Evolutionary conservation across 108 stramenopile genomes (phyloP).

Genomic region (Schizochytrium sp.): DNA sequence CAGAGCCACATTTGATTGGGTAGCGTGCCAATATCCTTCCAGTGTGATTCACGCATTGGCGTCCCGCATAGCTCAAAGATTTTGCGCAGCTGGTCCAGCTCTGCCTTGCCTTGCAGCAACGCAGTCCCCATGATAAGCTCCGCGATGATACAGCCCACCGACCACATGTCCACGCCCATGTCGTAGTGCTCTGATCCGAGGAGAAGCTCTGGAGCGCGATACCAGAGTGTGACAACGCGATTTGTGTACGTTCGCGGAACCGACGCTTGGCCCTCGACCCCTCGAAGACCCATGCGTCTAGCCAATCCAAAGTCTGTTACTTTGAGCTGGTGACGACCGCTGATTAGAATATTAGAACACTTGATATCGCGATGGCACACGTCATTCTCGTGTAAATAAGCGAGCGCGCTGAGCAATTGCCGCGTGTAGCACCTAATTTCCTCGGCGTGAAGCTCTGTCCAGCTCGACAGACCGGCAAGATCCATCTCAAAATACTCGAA

Average conservation of each 20-base stretch:
- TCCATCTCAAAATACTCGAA: constrained; percentile 89
- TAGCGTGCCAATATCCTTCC: not conserved
- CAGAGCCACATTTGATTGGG: not conserved
- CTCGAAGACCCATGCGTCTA: constrained; percentile 33
- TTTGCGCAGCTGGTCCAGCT: constrained; percentile 74
- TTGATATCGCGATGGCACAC: constrained; percentile 85
- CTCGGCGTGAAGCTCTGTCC: not conserved
- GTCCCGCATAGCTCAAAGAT: constrained; percentile 73
- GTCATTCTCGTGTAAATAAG: constrained; percentile 68
- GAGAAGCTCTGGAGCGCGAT: constrained; percentile 75
- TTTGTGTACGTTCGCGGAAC: constrained; percentile 61
- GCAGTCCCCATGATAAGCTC: constrained; percentile 82
- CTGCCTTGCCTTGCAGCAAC: constrained; percentile 79
- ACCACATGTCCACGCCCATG: constrained; percentile 83
- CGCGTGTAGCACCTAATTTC: constrained; percentile 21
- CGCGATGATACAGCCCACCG: constrained; percentile 77
- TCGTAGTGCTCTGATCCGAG: constrained; percentile 73
- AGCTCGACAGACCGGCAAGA: constrained; percentile 66
- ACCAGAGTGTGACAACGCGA: constrained; percentile 81
- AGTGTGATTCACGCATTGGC: constrained; percentile 24
- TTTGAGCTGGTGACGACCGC: constrained; percentile 56
- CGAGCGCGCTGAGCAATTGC: constrained; percentile 64
- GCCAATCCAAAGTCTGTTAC: constrained; percentile 86
- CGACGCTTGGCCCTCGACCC: constrained; percentile 34
- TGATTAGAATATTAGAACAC: constrained; percentile 74